phyloP scores from a whole-genome alignment of 768 basidiomycete genomes.

The Lentinus brumalis region DNA sequence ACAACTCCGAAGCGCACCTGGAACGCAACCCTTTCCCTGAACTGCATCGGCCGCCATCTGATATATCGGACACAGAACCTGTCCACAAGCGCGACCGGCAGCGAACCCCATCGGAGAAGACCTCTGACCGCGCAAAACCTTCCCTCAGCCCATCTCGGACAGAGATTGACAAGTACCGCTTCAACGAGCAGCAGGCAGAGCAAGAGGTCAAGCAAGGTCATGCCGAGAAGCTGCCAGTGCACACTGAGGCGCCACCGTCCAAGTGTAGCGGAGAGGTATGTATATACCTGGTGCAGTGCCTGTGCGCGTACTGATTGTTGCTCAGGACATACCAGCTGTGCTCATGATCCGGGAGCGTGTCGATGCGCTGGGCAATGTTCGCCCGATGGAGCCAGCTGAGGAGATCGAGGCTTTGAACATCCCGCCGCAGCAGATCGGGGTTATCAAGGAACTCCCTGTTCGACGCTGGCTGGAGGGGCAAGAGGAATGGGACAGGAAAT shows the following conservation, averaged over 20 bases:
- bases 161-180: conserved; percentile 33
- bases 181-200: conserved; percentile 32
- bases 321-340: conserved; percentile 30
- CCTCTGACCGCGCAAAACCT: neutral
- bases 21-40: conserved; percentile 51
- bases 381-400: conserved; percentile 63
- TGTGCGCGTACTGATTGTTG: neutral
- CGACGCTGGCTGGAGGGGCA: conserved; percentile 68
- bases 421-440: conserved; percentile 57
- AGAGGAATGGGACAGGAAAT: conserved; percentile 61
- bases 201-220: conserved; percentile 32
- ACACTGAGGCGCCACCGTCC: neutral
- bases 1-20: conserved; percentile 38
- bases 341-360: conserved; percentile 76
- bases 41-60: conserved; percentile 34
- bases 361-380: conserved; percentile 55
- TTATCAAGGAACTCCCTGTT: conserved; percentile 74
- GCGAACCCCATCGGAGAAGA: neutral
- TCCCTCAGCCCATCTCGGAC: neutral
- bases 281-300: neutral
- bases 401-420: conserved; percentile 57
- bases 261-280: neutral
- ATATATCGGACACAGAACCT: conserved; percentile 27
- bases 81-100: conserved; percentile 10
- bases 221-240: conserved; percentile 17